These are phyloP conservation scores for Populus alba DNA, from an alignment of 345 rosid species.

Conservation along the genomic window DNA sequence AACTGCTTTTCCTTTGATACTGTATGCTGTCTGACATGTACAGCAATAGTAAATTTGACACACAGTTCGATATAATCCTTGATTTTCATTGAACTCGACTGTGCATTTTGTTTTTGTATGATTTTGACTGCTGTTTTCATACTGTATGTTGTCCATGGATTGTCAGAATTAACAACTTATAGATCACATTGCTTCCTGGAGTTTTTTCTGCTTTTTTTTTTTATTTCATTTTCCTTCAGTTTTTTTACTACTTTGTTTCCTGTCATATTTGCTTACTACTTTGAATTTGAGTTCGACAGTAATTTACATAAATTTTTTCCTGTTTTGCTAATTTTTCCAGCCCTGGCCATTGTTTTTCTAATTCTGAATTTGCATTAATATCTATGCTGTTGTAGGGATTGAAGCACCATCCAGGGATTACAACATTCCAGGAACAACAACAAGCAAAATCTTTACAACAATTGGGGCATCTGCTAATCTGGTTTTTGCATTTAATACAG, in stretches of 20 bases:
- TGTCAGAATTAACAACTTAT: not conserved
- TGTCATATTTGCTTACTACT: not conserved
- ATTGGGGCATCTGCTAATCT: constrained; percentile 84
- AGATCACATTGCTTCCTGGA: not conserved
- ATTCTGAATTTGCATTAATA: not conserved
- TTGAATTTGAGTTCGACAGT: not conserved
- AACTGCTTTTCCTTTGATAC: not conserved
- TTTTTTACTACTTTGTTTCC: not conserved
- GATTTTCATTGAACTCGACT: not conserved
- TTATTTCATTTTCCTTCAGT: not conserved
- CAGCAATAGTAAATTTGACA: not conserved
- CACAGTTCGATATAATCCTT: not conserved
- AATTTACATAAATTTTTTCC: not conserved
- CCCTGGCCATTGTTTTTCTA: not conserved
- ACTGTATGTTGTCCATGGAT: not conserved
- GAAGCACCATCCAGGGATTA: constrained; percentile 73
- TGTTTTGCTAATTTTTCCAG: not conserved
- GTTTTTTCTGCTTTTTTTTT: not conserved
- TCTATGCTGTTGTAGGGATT: constrained; percentile 40
- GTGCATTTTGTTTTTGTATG: not conserved
- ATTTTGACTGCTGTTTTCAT: not conserved
- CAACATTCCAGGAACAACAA: constrained; percentile 50
- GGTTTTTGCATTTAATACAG: constrained; percentile 88
- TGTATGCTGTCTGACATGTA: not conserved
- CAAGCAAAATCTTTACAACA: constrained; percentile 51